Evolutionary conservation across 306 rosid genomes (phyloP), one percentile per base, ranked within the genome.

Genomic region (Castanea mollissima): DNA sequence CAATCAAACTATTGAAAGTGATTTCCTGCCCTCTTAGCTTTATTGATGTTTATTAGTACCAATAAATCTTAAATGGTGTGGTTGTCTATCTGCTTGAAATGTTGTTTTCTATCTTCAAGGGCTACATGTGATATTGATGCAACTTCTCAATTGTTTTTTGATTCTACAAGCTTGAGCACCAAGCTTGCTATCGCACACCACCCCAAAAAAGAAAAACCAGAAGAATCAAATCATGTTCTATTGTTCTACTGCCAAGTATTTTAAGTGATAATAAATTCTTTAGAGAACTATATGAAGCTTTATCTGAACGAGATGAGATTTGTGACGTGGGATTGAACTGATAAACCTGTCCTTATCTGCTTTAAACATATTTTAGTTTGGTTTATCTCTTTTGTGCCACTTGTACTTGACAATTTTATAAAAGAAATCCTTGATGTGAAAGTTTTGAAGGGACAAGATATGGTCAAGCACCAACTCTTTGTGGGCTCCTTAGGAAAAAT

Each of bases 321-420:
- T 10, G 69, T 65, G 87, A 86, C 69, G 90, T 88, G 90, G 90
- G 69, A 77, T 64, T 56, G 78, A 86, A 87, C 55, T 87, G 91
- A 86, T 84, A 60, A 71, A 20, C 86, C 67, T 68, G 55, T 14
- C 74, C 97, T 90, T 88, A 88, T 92, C 97, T 72, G 15, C 49
- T 44, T 29, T 29, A 69, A 83, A 82, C 80, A 77, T 74, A 78
- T 85, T 82, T 35, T 31, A 46, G n/a, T 79, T 35, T 25, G 16
- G n/a, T 79, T 52, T 49, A 85, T 89, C 88, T 85, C 31, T 10
- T 68, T 59, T 8, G 74, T 71, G 82, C 89, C 91, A 85, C 93
- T 82, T 86, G 85, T 76, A 58, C 71, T 79, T 76, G 70, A 75
- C 77, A 58, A 18, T 72, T 69, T 1, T n/a, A 3, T 1, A 65